Evolutionary conservation across 768 basidiomycete species (phyloP).

Genomic region (Lactarius indigo): DNA sequence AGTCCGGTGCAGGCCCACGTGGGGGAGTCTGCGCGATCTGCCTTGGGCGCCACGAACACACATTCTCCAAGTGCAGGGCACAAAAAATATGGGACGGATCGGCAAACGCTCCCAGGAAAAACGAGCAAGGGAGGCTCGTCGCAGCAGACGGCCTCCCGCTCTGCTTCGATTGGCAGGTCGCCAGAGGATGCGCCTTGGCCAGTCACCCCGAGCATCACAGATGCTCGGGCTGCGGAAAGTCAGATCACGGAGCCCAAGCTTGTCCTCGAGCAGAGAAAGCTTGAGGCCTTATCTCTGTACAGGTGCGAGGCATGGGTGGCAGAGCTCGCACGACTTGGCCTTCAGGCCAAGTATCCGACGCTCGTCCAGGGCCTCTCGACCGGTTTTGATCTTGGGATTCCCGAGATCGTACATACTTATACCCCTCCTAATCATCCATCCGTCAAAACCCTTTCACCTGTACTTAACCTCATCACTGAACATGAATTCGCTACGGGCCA

Average conservation of each 20-base stretch:
- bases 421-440: slow-evolving; percentile 36
- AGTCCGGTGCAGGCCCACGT: neutral
- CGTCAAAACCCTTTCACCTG: neutral
- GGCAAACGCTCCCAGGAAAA: too few species aligned
- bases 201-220: neutral
- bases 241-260: slow-evolving; percentile 38
- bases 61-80: too few species aligned
- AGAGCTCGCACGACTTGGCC: slow-evolving; percentile 22
- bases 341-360: slow-evolving; percentile 27
- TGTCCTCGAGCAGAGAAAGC: slow-evolving; percentile 37
- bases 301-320: slow-evolving; percentile 32
- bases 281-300: slow-evolving; percentile 34
- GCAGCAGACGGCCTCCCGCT: neutral
- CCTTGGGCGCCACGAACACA: too few species aligned
- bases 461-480: slow-evolving; percentile 26
- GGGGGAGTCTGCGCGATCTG: too few species aligned
- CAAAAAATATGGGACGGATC: too few species aligned
- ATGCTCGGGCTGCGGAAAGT: slow-evolving; percentile 42
- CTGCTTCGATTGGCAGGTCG: neutral
- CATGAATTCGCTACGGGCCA: slow-evolving; percentile 9
- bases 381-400: slow-evolving; percentile 40
- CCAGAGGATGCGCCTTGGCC: too few species aligned
- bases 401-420: slow-evolving; percentile 29
- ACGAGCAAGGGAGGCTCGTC: too few species aligned
- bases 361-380: slow-evolving; percentile 28